Evolutionary conservation across 139 green algal genomes (phyloP).

Genomic region (Chlorella ohadii): DNA sequence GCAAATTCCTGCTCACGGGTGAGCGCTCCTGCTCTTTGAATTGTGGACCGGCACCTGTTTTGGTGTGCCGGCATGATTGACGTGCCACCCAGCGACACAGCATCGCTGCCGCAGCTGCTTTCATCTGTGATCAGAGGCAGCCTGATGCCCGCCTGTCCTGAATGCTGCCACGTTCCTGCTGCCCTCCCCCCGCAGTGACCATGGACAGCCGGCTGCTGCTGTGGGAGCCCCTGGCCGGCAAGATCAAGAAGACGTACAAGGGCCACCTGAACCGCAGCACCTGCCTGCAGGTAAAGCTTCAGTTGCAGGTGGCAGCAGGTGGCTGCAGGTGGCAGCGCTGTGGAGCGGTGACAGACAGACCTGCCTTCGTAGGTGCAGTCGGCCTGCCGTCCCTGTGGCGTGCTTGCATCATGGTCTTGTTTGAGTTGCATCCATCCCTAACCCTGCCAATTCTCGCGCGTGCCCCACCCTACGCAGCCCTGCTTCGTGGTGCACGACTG

Average conservation of each 20-base stretch:
- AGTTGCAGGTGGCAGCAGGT: too few relatives aligned
- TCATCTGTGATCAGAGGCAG: too few relatives aligned
- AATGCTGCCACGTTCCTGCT: too few relatives aligned
- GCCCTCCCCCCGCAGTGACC: constrained; percentile 42
- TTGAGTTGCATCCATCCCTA: not conserved
- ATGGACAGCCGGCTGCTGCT: constrained; percentile 71
- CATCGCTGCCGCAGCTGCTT: too few relatives aligned
- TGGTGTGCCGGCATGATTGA: too few relatives aligned
- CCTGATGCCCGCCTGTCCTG: not conserved
- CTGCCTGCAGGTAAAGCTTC: constrained; percentile 20
- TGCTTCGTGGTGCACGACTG: constrained; percentile 46
- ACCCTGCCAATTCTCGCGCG: too few relatives aligned
- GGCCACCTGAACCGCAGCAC: constrained; percentile 70
- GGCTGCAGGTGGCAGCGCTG: not conserved
- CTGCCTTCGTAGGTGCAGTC: too few relatives aligned
- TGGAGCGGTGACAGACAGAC: not conserved
- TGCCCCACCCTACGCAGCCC: constrained; percentile 16
- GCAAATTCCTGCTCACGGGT: constrained; percentile 68
- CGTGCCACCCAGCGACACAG: too few relatives aligned
- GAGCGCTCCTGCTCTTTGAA: too few relatives aligned
- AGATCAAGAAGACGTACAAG: constrained; percentile 46
- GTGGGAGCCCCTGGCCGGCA: constrained; percentile 76
- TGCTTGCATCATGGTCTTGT: too few relatives aligned
- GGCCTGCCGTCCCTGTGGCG: too few relatives aligned
- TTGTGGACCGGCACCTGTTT: too few relatives aligned